Evolutionary conservation across 176 grass and related monocot species (phyloP).

Genomic region (Oryza australiensis): DNA sequence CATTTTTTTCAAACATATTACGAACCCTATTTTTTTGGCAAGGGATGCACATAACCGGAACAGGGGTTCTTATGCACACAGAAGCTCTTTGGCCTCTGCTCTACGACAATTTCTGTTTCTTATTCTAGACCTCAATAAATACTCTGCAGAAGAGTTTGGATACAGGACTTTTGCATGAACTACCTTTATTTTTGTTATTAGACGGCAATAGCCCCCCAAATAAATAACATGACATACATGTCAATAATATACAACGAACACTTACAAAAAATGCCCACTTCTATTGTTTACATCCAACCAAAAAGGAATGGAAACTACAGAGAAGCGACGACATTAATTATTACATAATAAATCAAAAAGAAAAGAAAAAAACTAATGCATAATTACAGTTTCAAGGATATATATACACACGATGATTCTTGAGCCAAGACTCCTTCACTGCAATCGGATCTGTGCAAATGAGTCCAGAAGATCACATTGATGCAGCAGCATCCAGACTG

Average conservation of each 20-base stretch:
- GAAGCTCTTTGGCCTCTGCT: background rate
- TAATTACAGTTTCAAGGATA: conserved; percentile 50
- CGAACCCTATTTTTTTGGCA: too few relatives aligned
- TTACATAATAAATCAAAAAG: background rate
- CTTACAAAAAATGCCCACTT: conserved; percentile 9
- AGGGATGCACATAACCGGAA: background rate
- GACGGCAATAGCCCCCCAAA: conserved; percentile 27
- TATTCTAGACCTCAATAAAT: background rate
- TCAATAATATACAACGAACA: conserved; percentile 11
- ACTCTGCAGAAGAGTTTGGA: background rate
- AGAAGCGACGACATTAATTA: conserved; percentile 3
- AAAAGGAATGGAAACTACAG: background rate
- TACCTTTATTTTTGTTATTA: conserved; percentile 25
- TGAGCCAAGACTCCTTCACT: background rate
- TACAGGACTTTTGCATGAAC: background rate
- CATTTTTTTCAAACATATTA: too few relatives aligned
- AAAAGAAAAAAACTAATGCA: conserved; percentile 16
- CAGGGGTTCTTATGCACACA: background rate
- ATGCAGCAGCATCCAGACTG: conserved; percentile 4
- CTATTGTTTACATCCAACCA: conserved; percentile 30
- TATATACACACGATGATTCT: conserved; percentile 42
- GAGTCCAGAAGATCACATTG: background rate
- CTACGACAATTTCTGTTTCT: background rate
- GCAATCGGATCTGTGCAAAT: conserved; percentile 35
- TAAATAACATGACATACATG: background rate